Evolutionary conservation across 345 rosid genomes (phyloP), one percentile per base, ranked within the genome.

Genomic region (Boechera stricta): DNA sequence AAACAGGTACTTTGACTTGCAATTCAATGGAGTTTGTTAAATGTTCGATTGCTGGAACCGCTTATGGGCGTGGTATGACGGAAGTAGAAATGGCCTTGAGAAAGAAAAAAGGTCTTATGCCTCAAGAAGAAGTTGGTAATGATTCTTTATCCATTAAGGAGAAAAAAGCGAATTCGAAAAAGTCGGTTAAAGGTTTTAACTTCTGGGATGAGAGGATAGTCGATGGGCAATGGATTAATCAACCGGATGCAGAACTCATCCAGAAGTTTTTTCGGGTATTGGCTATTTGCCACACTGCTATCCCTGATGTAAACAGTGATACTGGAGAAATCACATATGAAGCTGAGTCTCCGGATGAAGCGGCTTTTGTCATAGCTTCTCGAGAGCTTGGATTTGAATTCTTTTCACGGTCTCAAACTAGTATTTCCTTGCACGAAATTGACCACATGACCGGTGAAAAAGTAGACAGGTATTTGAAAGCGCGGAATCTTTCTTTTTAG

Each of bases 21-120:
- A 94, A 94, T 67, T 92, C 91, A 8, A 92, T 94, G 98, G 98
- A 92, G 83, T 92, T 94, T 84, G 91, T 90, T 73, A 92, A 87
- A 82, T 92, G 97, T 71, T 94, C 97, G 0, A 85, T 94, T 35
- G 85, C 88, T 54, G 98, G 97, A 55, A 74, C 63, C 28, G 81
- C 87, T 32, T 94, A 89, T 81, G 98, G 98, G 1, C 76, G 77
- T 24, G 91, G 86, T 41, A 84, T 88, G 90, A 94, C 95, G 12
- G 93, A 92, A 80, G 97, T 94, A 44, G 97, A 92, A 76, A 81
- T 81, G 57, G 85, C 86, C 1, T 51, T 89, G 77, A 83, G 84
- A 56, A 84, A 66, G 79, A 85, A 67, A 78, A 82, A 74, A 44
- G 67, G 81, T 12, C 28, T 69, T 24, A 31, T 7, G 6, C 57